Conservation (phyloP, 371 early-diverging fungal species). For the Mortierella sp. region DNA sequence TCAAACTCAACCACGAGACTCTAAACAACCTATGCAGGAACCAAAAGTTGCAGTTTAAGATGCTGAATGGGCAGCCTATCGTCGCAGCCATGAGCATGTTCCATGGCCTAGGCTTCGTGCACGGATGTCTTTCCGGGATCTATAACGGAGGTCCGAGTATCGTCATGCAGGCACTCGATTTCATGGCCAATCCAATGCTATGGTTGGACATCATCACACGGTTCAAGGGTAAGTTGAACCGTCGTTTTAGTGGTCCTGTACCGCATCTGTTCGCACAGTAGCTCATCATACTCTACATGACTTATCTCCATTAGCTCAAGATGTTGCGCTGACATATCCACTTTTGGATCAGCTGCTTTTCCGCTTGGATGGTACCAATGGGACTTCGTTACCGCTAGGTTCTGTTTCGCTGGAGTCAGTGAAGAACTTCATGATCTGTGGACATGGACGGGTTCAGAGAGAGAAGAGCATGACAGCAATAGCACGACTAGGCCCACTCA, state of each 20-base stretch:
- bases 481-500: slow-evolving; percentile 20
- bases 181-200: slow-evolving; percentile 52
- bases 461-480: slow-evolving; percentile 27
- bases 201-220: slow-evolving; percentile 42
- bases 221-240: slow-evolving; percentile 38
- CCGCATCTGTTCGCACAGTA: too few species aligned
- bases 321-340: slow-evolving; percentile 76
- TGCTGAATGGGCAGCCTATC: slow-evolving; percentile 68
- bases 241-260: too few species aligned
- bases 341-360: slow-evolving; percentile 81
- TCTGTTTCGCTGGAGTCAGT: slow-evolving; percentile 65
- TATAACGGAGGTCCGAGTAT: slow-evolving; percentile 56
- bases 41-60: slow-evolving; percentile 80
- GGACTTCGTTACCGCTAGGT: slow-evolving; percentile 10
- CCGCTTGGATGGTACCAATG: slow-evolving; percentile 47
- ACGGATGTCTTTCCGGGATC: slow-evolving; percentile 74
- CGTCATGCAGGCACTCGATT: slow-evolving; percentile 25
- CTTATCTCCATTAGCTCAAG: slow-evolving; percentile 65
- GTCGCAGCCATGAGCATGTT: slow-evolving; percentile 75
- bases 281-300: too few species aligned
- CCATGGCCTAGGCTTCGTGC: slow-evolving; percentile 80
- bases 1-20: slow-evolving; percentile 68
- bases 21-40: slow-evolving; percentile 79
- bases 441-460: slow-evolving; percentile 70
- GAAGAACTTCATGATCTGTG: slow-evolving; percentile 74